A percentile compares a stretch with the other conserved stretches of the same genome.
phyloP scores from a whole-genome alignment of 176 grass and related monocot genomes.

The Oropetium thomaeum region DNA sequence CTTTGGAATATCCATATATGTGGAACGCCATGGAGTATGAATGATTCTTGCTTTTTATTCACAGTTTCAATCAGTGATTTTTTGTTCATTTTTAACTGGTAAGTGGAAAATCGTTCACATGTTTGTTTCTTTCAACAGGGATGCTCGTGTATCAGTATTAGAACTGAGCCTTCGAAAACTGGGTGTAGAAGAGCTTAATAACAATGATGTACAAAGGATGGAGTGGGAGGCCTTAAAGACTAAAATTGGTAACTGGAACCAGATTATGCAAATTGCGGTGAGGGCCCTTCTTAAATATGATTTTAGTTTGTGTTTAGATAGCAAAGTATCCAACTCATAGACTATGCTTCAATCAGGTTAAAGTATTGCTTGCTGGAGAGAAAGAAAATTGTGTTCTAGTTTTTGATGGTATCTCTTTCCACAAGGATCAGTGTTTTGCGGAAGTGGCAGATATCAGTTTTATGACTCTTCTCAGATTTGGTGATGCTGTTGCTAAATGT shows the following conservation, averaged over 20 bases:
- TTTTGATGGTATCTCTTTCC: conserved; percentile 62
- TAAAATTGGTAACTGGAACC: conserved; percentile 96
- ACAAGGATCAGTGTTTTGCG: conserved; percentile 78
- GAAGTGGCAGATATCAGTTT: conserved; percentile 66
- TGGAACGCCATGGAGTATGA: conserved; percentile 11
- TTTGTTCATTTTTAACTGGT: conserved; percentile 21
- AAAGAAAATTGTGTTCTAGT: conserved; percentile 82
- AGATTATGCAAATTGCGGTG: conserved; percentile 89
- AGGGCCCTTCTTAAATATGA: conserved; percentile 19
- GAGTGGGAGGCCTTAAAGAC: conserved; percentile 88
- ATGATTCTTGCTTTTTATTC: conserved; percentile 12
- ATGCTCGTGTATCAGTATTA: conserved; percentile 57
- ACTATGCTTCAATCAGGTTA: conserved; percentile 56
- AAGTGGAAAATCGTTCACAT: background rate
- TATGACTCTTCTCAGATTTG: conserved; percentile 79
- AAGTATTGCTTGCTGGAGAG: conserved; percentile 80
- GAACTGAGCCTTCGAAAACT: conserved; percentile 72
- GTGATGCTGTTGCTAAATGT: conserved; percentile 91
- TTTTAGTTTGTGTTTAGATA: background rate
- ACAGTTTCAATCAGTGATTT: background rate
- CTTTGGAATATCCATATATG: conserved; percentile 12
- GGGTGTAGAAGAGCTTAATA: conserved; percentile 73
- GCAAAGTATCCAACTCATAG: conserved; percentile 17
- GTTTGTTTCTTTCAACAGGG: conserved; percentile 41
- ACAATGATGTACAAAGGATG: conserved; percentile 92